phyloP scores from a whole-genome alignment of 495 filamentous ascomycete genomes.

The Talaromyces trachyspermus region DNA sequence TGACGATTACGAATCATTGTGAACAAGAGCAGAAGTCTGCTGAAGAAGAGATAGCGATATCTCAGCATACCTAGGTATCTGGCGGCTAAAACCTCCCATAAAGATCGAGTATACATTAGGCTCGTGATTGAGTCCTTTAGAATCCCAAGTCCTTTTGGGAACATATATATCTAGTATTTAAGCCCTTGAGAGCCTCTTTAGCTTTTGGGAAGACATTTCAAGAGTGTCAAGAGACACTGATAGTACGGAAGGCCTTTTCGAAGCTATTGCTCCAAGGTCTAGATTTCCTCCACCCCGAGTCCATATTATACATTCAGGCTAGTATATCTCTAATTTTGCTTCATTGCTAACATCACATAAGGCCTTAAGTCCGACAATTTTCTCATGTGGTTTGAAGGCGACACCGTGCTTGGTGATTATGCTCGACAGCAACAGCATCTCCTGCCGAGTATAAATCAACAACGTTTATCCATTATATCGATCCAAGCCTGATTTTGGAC shows the following conservation, averaged over 20 bases:
- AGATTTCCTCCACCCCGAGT: constrained; percentile 31
- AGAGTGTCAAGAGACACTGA: constrained; percentile 13
- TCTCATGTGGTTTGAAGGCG: constrained; percentile 28
- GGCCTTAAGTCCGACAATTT: constrained; percentile 35
- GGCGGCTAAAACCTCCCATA: constrained; percentile 17
- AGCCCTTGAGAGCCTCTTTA: constrained; percentile 28
- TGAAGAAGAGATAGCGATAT: constrained; percentile 23
- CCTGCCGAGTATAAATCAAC: constrained; percentile 19
- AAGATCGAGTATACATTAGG: constrained; percentile 20
- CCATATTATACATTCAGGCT: constrained; percentile 31
- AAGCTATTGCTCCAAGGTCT: constrained; percentile 25
- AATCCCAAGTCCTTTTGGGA: constrained; percentile 16
- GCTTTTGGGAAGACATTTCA: constrained; percentile 16
- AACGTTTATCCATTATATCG: constrained; percentile 21
- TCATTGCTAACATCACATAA: constrained; percentile 9
- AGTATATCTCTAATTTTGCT: not conserved
- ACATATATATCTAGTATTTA: constrained; percentile 27
- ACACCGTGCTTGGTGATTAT: constrained; percentile 21
- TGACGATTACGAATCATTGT: constrained; percentile 26
- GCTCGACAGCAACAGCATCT: constrained; percentile 15
- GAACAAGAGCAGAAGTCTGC: constrained; percentile 16
- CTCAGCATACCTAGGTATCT: constrained; percentile 16
- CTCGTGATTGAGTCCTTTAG: constrained; percentile 20
- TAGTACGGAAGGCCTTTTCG: constrained; percentile 23
- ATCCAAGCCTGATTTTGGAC: constrained; percentile 26